Evolutionary conservation across 306 rosid species (phyloP).

Genomic region (Prunus armeniaca): DNA sequence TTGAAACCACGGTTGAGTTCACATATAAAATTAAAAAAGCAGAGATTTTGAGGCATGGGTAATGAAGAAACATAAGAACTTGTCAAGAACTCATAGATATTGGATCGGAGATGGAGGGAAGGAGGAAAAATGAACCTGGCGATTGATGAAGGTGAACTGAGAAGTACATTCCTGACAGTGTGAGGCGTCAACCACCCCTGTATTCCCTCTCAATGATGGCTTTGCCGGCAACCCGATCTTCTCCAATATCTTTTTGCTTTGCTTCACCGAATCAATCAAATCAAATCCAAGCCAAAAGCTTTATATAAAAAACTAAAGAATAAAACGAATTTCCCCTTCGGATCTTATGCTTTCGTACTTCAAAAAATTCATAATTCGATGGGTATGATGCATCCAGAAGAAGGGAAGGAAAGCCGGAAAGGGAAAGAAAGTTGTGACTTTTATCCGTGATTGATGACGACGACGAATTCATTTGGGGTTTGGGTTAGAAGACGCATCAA

Average conservation of each 20-base stretch:
- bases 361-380: background rate
- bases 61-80: background rate
- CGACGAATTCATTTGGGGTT: background rate
- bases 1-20: background rate
- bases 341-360: background rate
- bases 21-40: background rate
- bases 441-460: background rate
- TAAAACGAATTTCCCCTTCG: background rate
- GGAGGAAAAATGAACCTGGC: conserved; percentile 55
- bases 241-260: conserved; percentile 60
- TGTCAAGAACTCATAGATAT: background rate
- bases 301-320: background rate
- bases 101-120: background rate
- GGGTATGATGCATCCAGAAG: background rate
- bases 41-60: conserved; percentile 4
- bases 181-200: conserved; percentile 85
- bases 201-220: conserved; percentile 76
- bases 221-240: conserved; percentile 92
- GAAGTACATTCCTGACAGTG: conserved; percentile 87
- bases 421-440: background rate
- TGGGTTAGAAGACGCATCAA: background rate
- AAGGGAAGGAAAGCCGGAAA: background rate
- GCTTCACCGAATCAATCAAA: conserved; percentile 1
- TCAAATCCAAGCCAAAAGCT: background rate
- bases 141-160: conserved; percentile 96